These are phyloP conservation scores for Amyloporia xantha DNA, from an alignment of 768 basidiomycete genomes.

Conservation along the genomic window DNA sequence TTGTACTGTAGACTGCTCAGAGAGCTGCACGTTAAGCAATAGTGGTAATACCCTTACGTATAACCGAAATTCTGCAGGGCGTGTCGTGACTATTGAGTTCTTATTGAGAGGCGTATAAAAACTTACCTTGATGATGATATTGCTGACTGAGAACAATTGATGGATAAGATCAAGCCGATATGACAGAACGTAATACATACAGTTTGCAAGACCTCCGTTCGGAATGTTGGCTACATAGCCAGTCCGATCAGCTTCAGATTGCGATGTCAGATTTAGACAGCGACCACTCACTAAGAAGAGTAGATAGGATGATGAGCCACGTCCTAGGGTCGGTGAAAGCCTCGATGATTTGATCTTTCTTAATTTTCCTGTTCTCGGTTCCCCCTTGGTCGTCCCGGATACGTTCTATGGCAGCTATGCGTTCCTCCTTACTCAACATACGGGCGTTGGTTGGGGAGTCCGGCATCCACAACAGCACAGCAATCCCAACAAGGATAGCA, in stretches of 20 bases:
- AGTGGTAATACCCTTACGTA: slow-evolving; percentile 33
- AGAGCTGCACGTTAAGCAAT: background rate
- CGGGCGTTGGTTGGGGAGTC: slow-evolving; percentile 58
- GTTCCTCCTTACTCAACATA: slow-evolving; percentile 52
- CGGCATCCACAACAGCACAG: slow-evolving; percentile 55
- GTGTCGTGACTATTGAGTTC: background rate
- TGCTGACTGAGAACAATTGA: slow-evolving; percentile 38
- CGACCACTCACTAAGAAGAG: slow-evolving; percentile 44
- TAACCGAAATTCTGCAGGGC: slow-evolving; percentile 45
- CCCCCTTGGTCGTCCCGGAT: slow-evolving; percentile 63
- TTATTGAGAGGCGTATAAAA: background rate
- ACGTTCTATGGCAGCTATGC: slow-evolving; percentile 57
- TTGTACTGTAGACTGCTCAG: slow-evolving; percentile 32
- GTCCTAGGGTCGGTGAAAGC: slow-evolving; percentile 52
- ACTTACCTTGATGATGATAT: slow-evolving; percentile 44
- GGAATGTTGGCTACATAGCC: slow-evolving; percentile 49
- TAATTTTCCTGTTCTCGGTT: slow-evolving; percentile 54
- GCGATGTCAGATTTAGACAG: background rate
- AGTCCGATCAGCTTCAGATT: background rate
- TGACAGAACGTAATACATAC: slow-evolving; percentile 27
- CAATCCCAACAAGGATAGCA: slow-evolving; percentile 50
- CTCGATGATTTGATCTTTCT: slow-evolving; percentile 53
- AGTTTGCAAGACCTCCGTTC: slow-evolving; percentile 63
- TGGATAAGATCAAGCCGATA: background rate
- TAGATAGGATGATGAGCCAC: slow-evolving; percentile 59